A percentile compares a stretch with the other conserved stretches of the same genome.
Evolutionary conservation across 805 yeast species (phyloP).

Genomic region (Hanseniaspora meyeri): DNA sequence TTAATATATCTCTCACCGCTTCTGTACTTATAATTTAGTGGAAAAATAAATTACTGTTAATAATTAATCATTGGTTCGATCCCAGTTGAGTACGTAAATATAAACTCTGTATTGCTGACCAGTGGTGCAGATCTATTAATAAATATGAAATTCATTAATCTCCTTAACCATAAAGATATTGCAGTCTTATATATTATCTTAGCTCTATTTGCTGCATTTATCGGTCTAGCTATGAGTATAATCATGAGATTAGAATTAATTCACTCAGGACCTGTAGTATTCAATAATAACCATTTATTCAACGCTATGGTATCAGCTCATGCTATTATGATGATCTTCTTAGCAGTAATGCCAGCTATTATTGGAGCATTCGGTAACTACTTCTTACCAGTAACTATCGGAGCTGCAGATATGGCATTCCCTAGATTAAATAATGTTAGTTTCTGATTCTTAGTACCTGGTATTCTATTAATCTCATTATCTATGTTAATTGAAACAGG

Average conservation of each 20-base stretch:
- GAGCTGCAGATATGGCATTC: slow-evolving; percentile 20
- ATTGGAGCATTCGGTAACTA: slow-evolving; percentile 17
- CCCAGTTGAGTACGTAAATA: slow-evolving; percentile 18
- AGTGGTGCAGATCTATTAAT: too few relatives aligned
- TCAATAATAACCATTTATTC: slow-evolving; percentile 21
- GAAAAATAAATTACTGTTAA: slow-evolving; percentile 19
- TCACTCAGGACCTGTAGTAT: slow-evolving; percentile 20
- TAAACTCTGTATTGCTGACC: not conserved
- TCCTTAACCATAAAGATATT: slow-evolving; percentile 24
- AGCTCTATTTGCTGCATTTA: slow-evolving; percentile 21
- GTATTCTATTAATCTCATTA: slow-evolving; percentile 16
- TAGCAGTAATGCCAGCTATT: slow-evolving; percentile 22
- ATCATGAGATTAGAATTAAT: slow-evolving; percentile 23
- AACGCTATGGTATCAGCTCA: slow-evolving; percentile 22
- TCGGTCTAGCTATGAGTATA: slow-evolving; percentile 22
- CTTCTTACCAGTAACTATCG: slow-evolving; percentile 20
- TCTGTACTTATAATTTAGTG: slow-evolving; percentile 17
- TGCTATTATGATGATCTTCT: slow-evolving; percentile 22
- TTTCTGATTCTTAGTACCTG: slow-evolving; percentile 20
- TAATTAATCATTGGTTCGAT: slow-evolving; percentile 21
- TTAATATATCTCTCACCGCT: slow-evolving; percentile 11
- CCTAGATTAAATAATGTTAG: slow-evolving; percentile 19
- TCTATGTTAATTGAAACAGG: slow-evolving; percentile 18
- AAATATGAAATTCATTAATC: slow-evolving; percentile 18
- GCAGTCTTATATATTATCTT: slow-evolving; percentile 22